phyloP scores from a whole-genome alignment of 179 eudicot species.

The Vitellaria paradoxa region DNA sequence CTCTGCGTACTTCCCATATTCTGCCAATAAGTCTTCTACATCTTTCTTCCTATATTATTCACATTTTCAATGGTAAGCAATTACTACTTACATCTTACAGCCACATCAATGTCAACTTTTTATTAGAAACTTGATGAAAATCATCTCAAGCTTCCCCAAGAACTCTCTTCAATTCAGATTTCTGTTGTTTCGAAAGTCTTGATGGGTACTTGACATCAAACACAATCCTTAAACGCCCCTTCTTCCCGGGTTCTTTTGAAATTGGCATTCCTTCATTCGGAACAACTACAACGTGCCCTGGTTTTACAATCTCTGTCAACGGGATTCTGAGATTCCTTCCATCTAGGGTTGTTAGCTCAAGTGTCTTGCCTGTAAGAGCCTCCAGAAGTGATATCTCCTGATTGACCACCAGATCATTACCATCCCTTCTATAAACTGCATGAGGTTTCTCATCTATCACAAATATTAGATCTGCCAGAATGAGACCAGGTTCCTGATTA shows the following conservation, averaged over 20 bases:
- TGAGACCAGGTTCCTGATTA: conserved; percentile 54
- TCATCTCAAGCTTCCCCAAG: conserved; percentile 40
- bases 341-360: conserved; percentile 48
- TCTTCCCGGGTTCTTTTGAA: conserved; percentile 51
- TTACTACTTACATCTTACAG: conserved; percentile 16
- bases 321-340: conserved; percentile 44
- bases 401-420: conserved; percentile 50
- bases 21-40: too few species aligned
- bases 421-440: conserved; percentile 43
- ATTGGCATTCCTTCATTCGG: conserved; percentile 67
- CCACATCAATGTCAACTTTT: background rate
- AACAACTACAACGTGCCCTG: conserved; percentile 45
- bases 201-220: conserved; percentile 53
- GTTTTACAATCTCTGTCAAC: conserved; percentile 44
- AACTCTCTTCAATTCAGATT: conserved; percentile 45
- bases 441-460: conserved; percentile 63
- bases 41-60: background rate
- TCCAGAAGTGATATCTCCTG: conserved; percentile 62
- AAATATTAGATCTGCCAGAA: conserved; percentile 59
- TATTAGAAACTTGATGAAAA: background rate
- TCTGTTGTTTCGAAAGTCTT: conserved; percentile 52
- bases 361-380: conserved; percentile 54
- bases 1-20: too few species aligned
- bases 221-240: conserved; percentile 47
- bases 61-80: conserved; percentile 10